Base-by-base conservation (phyloP, 768 basidiomycete species). In the Russula lepida region DNA sequence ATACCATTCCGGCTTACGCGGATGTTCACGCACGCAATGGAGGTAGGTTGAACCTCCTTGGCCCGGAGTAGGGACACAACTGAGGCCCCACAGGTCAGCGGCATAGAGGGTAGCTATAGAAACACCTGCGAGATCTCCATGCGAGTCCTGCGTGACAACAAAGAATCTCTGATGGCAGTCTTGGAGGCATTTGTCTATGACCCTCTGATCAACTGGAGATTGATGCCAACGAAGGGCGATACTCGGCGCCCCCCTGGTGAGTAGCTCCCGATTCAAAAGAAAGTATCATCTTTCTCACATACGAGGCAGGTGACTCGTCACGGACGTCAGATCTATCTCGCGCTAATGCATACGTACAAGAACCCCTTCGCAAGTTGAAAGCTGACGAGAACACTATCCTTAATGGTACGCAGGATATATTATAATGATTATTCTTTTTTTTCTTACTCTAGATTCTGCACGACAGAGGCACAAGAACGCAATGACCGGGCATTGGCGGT, bases 11-110 rank as follows among this genome's bases (percentile, higher is more conserved):
- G 97, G 41, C 79, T 99, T 64, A 99, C 97, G 11, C 81, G 97
- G 67, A 99, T 99, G 97, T 81, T 99, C 55, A 95, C 93, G 12
- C 92, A 97, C 71, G 97, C 97, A 13, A 99, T 99, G 97, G 97
- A 99, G 82, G 94, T 92, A 66, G 66, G 81, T 8, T 51, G 6
- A 44, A 17, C 19, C 11, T n/a, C 67, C 6, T 28, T 51, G 37
- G 0, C 21, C 15, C 9, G 17, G 25, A 17, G 25, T 21, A 12
- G 1, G 9, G 23, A 47, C n/a, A 47, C 33, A 60, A n/a, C 27
- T 56, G 17, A n/a, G 59, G 65, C 44, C 32, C 35, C 66, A 55
- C 59, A 94, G 92, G 93, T 95, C 67, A 95, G 94, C 74, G 95
- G 97, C 25, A 97, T 99, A 63, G 92, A 98, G 70, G 97, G 97